Percentiles rank a stretch among this genome's conserved stretches.
phyloP scores from a whole-genome alignment of 2,329 filamentous ascomycete species.

The Didymella sp. region DNA sequence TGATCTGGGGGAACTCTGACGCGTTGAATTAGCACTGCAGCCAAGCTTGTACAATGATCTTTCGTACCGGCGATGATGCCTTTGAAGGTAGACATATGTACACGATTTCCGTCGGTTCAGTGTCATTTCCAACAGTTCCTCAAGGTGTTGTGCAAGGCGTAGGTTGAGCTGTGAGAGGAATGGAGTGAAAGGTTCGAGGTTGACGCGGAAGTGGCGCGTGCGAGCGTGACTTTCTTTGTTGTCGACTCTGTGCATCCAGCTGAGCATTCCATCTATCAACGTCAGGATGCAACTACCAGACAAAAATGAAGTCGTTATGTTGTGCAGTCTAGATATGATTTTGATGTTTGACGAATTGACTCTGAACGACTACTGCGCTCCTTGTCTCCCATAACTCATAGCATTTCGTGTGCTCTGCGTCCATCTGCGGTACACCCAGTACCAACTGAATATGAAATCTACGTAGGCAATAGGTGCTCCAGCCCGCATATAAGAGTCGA shows the following conservation, averaged over 20 bases:
- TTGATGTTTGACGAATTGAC: not conserved
- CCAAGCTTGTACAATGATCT: not conserved
- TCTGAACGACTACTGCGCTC: not conserved
- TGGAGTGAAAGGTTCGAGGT: not conserved
- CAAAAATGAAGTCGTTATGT: not conserved
- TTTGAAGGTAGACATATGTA: constrained; percentile 46
- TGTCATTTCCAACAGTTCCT: constrained; percentile 5
- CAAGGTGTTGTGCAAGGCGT: not conserved
- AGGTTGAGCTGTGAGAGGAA: not conserved
- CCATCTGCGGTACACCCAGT: too few relatives aligned
- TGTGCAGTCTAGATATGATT: not conserved
- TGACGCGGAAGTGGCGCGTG: constrained; percentile 13
- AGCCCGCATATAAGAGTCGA: not conserved
- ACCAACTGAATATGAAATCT: too few relatives aligned
- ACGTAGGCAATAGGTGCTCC: not conserved
- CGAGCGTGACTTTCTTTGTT: constrained; percentile 4
- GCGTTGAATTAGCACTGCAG: constrained; percentile 8
- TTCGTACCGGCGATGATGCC: constrained; percentile 39
- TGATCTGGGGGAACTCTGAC: constrained; percentile 78
- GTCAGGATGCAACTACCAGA: too few relatives aligned
- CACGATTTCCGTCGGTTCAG: not conserved
- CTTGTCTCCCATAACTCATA: too few relatives aligned
- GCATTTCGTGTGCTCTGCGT: too few relatives aligned
- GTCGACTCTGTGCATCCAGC: not conserved
- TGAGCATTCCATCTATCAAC: too few relatives aligned